Evolutionary conservation across 202 grass and related monocot species (phyloP), one percentile per base, ranked within the genome.

Genomic region (Eragrostis tef): DNA sequence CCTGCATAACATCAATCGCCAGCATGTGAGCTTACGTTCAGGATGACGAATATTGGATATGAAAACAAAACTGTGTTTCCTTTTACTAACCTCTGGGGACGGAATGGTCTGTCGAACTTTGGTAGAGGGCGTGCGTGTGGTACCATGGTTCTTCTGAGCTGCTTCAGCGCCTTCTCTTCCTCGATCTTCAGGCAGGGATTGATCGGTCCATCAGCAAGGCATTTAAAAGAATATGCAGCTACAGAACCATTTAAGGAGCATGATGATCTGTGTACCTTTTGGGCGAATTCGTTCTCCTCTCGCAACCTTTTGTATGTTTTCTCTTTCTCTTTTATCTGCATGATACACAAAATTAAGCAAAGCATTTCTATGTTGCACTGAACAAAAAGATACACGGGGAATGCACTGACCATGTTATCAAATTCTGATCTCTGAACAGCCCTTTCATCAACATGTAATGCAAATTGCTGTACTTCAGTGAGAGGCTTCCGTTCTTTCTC

Each of bases 161-260:
- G 97, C 68, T 99, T 99, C 58, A 93, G 36, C 1, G 91, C 97
- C 72, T 99, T 99, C 85, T 99, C 97, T 75, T 99, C 97, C 65
- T 99, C 97, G 13, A 99, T 92, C 97, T 99, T 47, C 43, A 85
- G 4, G 62, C 12, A 71, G 11, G 74, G 57, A 86, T 68, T 26
- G 52, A 39, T 11, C 10, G 2, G 48, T 82, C 49, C 9, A n/a
- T 82, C 22, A 11, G 16, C 22, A 77, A 22, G 64, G 29, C 19
- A 78, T 2, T 13, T 49, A n/a, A 29, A 31, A 73, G 64, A 58
- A 64, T 6, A 31, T 16, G 34, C 22, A 65, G 5, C 54, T 36
- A 58, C n/a, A 13, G 12, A 15, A 62, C 14, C 29, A 75, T 36
- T 57, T 11, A n/a, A 25, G 12, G 54, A 39, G 34, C 7, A 42